Base-by-base conservation (phyloP, 768 basidiomycete genomes). In the Gymnopilus junonius region DNA sequence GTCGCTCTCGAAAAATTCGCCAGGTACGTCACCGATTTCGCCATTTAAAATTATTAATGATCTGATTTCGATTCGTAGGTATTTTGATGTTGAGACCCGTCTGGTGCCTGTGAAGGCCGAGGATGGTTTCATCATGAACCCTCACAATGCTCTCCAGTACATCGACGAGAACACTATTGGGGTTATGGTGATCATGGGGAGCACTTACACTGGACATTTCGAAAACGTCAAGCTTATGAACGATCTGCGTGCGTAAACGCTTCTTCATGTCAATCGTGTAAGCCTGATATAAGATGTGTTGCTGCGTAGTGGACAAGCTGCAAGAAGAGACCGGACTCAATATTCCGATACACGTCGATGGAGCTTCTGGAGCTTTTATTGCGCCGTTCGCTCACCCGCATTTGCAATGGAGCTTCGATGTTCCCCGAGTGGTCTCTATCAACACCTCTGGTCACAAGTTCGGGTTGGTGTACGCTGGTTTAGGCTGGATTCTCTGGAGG, bases 151-250 rank as follows among this genome's bases (percentile, higher is more conserved):
- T 2, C 75, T 88, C 29, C 76, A 84, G 61, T 84, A 75, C 63
- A 84, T 88, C 46, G 88, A 91, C 71, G 88, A 91, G 73, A 90
- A 90, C 73, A 87, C 85, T 4, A 90, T 90, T 65, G 86, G 87
- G 34, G 82, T 90, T 31, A 87, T 88, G 67, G 84, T 83, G 55
- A 84, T 84, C 62, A 64, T 83, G 7, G 82, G 80, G 35, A 80
- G 79, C 64, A 81, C 79, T 3, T 89, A 89, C 67, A 89, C 88
- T 3, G 89, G 89, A 2, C 82, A 84, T 55, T 90, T 86, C 70
- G 89, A 89, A 72, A 72, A 83, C 61, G 87, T 89, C 29, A 67
- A 80, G 63, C 79, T 81, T 56, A 86, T 90, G 84, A 80, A 79
- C 63, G 75, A 82, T 43, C 73, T 85, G 14, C 63, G 81, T 82